Evolutionary conservation across 129 eudicot genomes (phyloP).

Genomic region (Centaurea solstitialis): DNA sequence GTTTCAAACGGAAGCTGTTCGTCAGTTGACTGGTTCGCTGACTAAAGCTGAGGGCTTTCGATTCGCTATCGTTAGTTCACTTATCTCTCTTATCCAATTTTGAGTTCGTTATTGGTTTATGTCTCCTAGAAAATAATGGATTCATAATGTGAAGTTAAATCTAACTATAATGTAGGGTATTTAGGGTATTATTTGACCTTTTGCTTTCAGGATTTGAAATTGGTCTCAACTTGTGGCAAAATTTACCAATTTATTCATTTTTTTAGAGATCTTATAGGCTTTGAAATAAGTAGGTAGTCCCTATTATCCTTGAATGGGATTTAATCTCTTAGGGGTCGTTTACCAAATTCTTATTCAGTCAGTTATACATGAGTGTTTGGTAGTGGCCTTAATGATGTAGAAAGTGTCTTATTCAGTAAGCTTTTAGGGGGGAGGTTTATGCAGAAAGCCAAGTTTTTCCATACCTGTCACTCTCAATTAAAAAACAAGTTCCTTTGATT

Average conservation of each 20-base stretch:
- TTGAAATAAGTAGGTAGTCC: background rate
- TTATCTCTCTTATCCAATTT: background rate
- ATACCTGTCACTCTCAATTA: too few relatives aligned
- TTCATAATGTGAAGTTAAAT: background rate
- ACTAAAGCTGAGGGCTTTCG: constrained; percentile 67
- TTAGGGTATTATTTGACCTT: too few relatives aligned
- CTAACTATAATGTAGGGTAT: background rate
- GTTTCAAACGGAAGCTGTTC: constrained; percentile 60
- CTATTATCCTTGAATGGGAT: background rate
- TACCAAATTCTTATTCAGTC: too few relatives aligned
- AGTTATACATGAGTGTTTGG: too few relatives aligned
- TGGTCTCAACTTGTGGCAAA: background rate
- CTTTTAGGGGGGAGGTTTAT: too few relatives aligned
- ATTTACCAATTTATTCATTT: background rate
- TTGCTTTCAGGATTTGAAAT: too few relatives aligned
- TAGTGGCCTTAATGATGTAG: too few relatives aligned
- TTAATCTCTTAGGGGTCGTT: background rate
- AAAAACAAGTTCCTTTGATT: too few relatives aligned
- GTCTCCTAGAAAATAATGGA: background rate
- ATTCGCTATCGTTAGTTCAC: constrained; percentile 68
- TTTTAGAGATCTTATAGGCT: background rate
- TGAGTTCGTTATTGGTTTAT: background rate
- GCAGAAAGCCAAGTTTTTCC: too few relatives aligned
- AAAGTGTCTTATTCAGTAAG: too few relatives aligned
- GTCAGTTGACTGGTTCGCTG: constrained; percentile 68